Percentiles rank a stretch among this genome's conserved stretches.
Conservation (phyloP, 305 asterid genomes). For the Fraxinus dipetala region DNA sequence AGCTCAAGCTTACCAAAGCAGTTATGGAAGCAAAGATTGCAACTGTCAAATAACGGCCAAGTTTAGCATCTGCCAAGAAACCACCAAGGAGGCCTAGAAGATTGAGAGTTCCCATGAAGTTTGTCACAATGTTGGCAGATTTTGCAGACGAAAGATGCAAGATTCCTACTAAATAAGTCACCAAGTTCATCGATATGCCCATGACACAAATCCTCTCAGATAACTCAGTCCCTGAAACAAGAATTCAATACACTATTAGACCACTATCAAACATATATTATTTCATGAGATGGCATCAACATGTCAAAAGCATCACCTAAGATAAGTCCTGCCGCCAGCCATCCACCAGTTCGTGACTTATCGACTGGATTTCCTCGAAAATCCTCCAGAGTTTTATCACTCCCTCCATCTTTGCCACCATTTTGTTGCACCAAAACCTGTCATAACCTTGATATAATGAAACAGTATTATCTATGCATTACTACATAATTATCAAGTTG, state of each 20-base stretch:
- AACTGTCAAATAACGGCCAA: conserved; percentile 77
- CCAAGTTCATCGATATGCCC: conserved; percentile 86
- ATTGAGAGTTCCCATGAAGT: conserved; percentile 87
- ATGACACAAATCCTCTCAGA: conserved; percentile 84
- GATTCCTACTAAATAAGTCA: conserved; percentile 69
- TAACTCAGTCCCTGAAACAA: conserved; percentile 60
- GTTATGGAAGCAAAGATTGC: conserved; percentile 63
- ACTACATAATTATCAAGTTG: not conserved
- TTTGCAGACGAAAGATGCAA: conserved; percentile 70
- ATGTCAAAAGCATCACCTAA: conserved; percentile 42
- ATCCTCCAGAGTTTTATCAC: conserved; percentile 42
- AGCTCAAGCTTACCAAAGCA: conserved; percentile 52
- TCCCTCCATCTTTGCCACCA: conserved; percentile 41
- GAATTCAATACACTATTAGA: not conserved
- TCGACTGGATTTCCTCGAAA: conserved; percentile 69
- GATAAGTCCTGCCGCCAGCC: conserved; percentile 87
- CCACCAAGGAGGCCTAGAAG: conserved; percentile 85
- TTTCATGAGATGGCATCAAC: not conserved
- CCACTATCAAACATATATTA: not conserved
- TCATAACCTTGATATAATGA: not conserved
- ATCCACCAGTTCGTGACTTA: conserved; percentile 72
- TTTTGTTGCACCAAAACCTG: conserved; percentile 58
- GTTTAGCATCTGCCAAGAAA: conserved; percentile 80
- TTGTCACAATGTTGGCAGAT: conserved; percentile 76
- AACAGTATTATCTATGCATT: not conserved